Base-by-base conservation (phyloP, 371 early-diverging fungal species). In the Apophysomyces variabilis region DNA sequence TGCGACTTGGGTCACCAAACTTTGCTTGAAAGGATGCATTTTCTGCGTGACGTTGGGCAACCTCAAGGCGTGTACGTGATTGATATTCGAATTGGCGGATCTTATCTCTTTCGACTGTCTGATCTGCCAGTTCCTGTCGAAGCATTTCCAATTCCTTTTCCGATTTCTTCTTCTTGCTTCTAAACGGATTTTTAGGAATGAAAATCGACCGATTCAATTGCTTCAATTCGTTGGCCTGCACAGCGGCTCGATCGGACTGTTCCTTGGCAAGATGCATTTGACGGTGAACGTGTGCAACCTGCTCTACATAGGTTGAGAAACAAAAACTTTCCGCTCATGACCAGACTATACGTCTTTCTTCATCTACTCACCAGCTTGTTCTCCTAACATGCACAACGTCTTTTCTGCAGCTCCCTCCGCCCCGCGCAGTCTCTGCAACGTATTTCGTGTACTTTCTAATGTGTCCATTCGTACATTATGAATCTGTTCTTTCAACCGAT, bases 161-260 rank as follows among this genome's bases (percentile, higher is more conserved):
- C 61, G 85, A 80, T 43, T 87, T 83, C 65, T 89, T 87, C 61
- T 78, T 80, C 47, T 70, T 73, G 35, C 64, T 78, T 26, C 69
- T 84, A 71, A 90, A 87, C n/a, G 90, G 90, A 63, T 87, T 89
- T 81, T 87, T 79, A 8, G 92, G 86, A 26, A 90, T 81, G 69
- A 94, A 83, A 73, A 95, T 94, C 59, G 90, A 92, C 47, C 87
- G 81, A 79, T 93, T 93, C 39, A 93, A 78, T 11, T 91, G 87
- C 67, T 89, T 90, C 56, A 95, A 85, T 65, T 92, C 89, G 56
- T 85, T 78, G 11, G 94, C 87, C 70, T 91, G 88, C 14, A 85
- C 84, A 32, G 89, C 84, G 6, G 92, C 88, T 50, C 87, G 82
- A 66, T 92, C 88, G 4, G 92, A 89, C 32, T 26, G 32, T 26